Percentiles rank a stretch among this genome's conserved stretches.
Evolutionary conservation across 768 basidiomycete species (phyloP).

Genomic region (Cantharellus cinnabarinus): DNA sequence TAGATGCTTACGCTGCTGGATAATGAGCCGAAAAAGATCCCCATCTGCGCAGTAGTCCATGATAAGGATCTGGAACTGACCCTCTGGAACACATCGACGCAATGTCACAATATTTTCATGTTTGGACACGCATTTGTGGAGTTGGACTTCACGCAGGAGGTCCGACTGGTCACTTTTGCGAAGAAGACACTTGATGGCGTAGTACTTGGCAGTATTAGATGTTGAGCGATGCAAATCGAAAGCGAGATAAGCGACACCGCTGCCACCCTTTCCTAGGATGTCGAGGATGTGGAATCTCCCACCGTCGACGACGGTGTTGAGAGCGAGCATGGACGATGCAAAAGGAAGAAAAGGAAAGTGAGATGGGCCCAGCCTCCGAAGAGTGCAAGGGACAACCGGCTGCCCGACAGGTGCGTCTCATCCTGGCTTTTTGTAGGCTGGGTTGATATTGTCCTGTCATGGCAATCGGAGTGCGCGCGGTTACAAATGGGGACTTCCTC

Average conservation of each 20-base stretch:
- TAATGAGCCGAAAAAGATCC: constrained; percentile 26
- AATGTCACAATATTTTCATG: constrained; percentile 45
- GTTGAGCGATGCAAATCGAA: constrained; percentile 30
- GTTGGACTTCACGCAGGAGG: constrained; percentile 46
- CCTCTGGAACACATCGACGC: constrained; percentile 40
- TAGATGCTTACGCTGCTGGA: neutral
- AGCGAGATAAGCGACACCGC: constrained; percentile 87
- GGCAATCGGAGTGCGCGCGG: no score
- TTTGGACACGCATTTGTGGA: constrained; percentile 23
- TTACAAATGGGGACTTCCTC: no score
- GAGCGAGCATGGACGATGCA: neutral
- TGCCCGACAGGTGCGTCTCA: no score
- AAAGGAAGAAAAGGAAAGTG: no score
- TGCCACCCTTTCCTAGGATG: constrained; percentile 81
- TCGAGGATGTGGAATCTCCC: constrained; percentile 65
- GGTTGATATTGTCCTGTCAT: no score
- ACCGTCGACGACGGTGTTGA: constrained; percentile 38
- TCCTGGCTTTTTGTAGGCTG: no score
- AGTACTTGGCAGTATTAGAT: constrained; percentile 28
- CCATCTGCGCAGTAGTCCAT: constrained; percentile 86
- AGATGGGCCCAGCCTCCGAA: no score
- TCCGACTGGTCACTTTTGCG: constrained; percentile 44
- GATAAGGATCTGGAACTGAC: constrained; percentile 47
- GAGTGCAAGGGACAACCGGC: no score
- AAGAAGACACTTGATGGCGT: constrained; percentile 77